Evolutionary conservation across 768 basidiomycete species (phyloP).

Genomic region (Mycena polygramma): DNA sequence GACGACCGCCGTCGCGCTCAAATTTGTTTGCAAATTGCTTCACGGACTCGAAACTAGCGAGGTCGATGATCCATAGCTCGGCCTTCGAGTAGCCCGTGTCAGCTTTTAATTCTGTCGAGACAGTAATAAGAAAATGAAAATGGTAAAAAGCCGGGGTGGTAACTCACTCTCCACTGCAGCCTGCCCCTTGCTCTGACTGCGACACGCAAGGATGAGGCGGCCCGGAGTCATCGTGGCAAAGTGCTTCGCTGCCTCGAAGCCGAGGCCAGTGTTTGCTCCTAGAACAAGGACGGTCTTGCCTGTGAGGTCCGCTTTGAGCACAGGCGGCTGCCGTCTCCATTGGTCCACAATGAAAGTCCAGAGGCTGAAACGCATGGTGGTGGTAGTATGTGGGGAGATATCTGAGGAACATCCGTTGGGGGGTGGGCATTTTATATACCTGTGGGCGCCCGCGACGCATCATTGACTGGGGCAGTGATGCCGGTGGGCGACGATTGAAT

Average conservation of each 20-base stretch:
- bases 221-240: too few relatives aligned
- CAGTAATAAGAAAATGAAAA: too few relatives aligned
- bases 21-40: slow-evolving; percentile 44
- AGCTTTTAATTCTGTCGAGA: slow-evolving; percentile 39
- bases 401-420: too few relatives aligned
- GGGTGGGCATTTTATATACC: too few relatives aligned
- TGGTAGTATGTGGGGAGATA: too few relatives aligned
- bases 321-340: not conserved
- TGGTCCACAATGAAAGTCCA: not conserved
- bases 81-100: slow-evolving; percentile 41
- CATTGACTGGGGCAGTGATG: too few relatives aligned
- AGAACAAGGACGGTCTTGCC: slow-evolving; percentile 36
- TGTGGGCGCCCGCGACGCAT: too few relatives aligned
- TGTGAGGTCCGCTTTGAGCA: slow-evolving; percentile 6
- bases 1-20: slow-evolving; percentile 15
- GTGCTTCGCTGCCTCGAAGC: slow-evolving; percentile 19
- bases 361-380: not conserved
- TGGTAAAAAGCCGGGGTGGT: too few relatives aligned
- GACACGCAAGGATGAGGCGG: too few relatives aligned
- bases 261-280: slow-evolving; percentile 21
- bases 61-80: slow-evolving; percentile 48
- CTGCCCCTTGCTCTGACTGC: too few relatives aligned
- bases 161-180: too few relatives aligned
- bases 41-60: slow-evolving; percentile 45
- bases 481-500: too few relatives aligned